Conservation (phyloP, 2,329 filamentous ascomycete genomes). For the Clonostachys rosea region DNA sequence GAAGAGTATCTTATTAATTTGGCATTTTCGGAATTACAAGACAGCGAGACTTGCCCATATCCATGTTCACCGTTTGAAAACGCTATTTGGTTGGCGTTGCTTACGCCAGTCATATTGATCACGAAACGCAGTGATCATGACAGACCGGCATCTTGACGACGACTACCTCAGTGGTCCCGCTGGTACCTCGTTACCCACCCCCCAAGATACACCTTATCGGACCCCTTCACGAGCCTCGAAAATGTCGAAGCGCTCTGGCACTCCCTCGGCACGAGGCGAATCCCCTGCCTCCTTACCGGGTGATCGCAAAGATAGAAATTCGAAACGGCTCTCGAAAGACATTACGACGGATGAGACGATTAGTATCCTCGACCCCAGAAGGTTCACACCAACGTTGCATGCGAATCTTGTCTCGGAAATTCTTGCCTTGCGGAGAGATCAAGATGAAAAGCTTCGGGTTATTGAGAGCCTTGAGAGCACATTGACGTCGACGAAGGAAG, state of each 20-base stretch:
- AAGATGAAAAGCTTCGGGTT: constrained; percentile 82
- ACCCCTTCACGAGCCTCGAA: constrained; percentile 61
- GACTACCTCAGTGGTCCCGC: constrained; percentile 50
- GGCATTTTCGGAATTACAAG: no score
- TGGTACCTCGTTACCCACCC: constrained; percentile 61
- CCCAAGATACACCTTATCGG: constrained; percentile 67
- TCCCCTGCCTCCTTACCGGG: constrained; percentile 49
- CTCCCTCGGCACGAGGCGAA: constrained; percentile 53
- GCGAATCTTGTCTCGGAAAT: constrained; percentile 95
- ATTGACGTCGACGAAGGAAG: constrained; percentile 65
- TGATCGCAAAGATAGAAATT: constrained; percentile 35
- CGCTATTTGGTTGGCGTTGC: no score
- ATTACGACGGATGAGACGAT: constrained; percentile 63
- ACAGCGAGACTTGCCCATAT: no score
- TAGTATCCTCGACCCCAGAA: constrained; percentile 76
- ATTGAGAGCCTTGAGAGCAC: constrained; percentile 81
- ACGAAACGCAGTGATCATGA: constrained; percentile 31
- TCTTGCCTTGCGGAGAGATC: constrained; percentile 75
- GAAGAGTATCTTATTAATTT: no score
- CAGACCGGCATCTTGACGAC: constrained; percentile 59
- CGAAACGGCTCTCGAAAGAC: constrained; percentile 53
- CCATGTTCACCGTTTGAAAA: no score
- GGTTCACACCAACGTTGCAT: constrained; percentile 93
- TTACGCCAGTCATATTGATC: no score
- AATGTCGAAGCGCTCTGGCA: constrained; percentile 62